Percentiles rank a stretch among this genome's conserved stretches.
These are phyloP conservation scores for Fusarium luffae DNA, from an alignment of 2,329 filamentous ascomycete genomes.

Conservation along the genomic window DNA sequence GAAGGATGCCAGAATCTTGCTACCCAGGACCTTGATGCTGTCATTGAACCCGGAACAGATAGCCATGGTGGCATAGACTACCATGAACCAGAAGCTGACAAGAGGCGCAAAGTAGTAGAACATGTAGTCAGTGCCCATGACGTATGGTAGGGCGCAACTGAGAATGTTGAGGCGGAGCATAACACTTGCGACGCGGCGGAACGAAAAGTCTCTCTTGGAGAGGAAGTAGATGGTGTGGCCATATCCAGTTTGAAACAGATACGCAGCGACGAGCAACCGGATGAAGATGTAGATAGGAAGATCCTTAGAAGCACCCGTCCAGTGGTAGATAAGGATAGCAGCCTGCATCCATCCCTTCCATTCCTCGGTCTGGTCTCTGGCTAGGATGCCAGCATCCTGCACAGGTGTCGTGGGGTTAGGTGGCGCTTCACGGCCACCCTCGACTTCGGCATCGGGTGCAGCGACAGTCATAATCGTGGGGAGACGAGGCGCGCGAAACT, in stretches of 20 bases:
- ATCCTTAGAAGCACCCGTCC: slow-evolving; percentile 60
- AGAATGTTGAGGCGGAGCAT: slow-evolving; percentile 69
- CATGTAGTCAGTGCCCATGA: slow-evolving; percentile 64
- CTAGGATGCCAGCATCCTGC: slow-evolving; percentile 41
- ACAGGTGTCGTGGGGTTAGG: background rate
- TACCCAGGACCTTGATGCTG: slow-evolving; percentile 54
- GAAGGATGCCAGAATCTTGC: slow-evolving; percentile 59
- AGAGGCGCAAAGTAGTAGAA: slow-evolving; percentile 69
- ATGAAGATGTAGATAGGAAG: slow-evolving; percentile 66
- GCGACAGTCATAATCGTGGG: slow-evolving; percentile 5
- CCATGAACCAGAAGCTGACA: slow-evolving; percentile 70
- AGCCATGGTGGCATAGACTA: slow-evolving; percentile 65
- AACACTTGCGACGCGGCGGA: slow-evolving; percentile 62
- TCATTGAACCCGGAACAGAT: slow-evolving; percentile 56
- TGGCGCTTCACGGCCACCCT: background rate
- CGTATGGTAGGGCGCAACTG: slow-evolving; percentile 62
- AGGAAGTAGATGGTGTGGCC: slow-evolving; percentile 71
- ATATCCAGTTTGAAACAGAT: slow-evolving; percentile 71
- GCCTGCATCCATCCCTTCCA: slow-evolving; percentile 75
- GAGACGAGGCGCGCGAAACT: slow-evolving; percentile 26
- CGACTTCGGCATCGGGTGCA: background rate
- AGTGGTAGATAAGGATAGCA: slow-evolving; percentile 65
- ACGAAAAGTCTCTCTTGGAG: slow-evolving; percentile 65
- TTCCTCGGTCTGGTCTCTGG: slow-evolving; percentile 69
- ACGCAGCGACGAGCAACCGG: slow-evolving; percentile 65